These are phyloP conservation scores for Ilyonectria sp. DNA, from an alignment of 2,329 filamentous ascomycete genomes.

Conservation along the genomic window DNA sequence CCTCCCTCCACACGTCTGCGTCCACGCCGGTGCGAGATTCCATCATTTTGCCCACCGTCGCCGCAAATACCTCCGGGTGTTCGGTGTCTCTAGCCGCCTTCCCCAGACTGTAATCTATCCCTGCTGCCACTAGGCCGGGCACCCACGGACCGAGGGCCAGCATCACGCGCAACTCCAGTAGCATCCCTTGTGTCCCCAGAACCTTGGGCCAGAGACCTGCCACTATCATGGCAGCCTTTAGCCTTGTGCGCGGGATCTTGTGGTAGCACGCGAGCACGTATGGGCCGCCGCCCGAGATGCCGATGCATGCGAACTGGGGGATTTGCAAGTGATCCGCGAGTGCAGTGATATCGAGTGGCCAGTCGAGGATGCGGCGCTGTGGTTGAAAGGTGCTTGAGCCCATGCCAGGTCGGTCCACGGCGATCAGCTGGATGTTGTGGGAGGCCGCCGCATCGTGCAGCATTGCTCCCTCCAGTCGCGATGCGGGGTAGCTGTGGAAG, in stretches of 20 bases:
- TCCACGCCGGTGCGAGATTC: conserved; percentile 22
- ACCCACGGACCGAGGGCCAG: conserved; percentile 30
- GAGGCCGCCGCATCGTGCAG: conserved; percentile 33
- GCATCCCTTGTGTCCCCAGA: conserved; percentile 34
- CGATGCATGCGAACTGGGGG: conserved; percentile 46
- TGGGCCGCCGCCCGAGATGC: conserved; percentile 49
- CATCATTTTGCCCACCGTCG: conserved; percentile 12
- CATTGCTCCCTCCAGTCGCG: conserved; percentile 50
- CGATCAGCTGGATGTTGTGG: conserved; percentile 48
- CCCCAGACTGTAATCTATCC: conserved; percentile 24
- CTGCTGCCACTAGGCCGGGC: conserved; percentile 15
- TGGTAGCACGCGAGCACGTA: conserved; percentile 49
- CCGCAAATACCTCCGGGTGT: conserved; percentile 22
- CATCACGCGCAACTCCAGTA: conserved; percentile 27
- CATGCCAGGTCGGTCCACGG: conserved; percentile 55
- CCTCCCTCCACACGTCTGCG: conserved; percentile 17
- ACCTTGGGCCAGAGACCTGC: conserved; percentile 34
- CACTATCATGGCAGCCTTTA: conserved; percentile 28
- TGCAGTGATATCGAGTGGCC: conserved; percentile 45
- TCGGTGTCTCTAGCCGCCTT: conserved; percentile 26
- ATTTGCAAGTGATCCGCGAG: conserved; percentile 46
- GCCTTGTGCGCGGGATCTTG: conserved; percentile 24
- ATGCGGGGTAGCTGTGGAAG: conserved; percentile 56
- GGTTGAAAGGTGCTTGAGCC: conserved; percentile 53
- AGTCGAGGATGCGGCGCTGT: conserved; percentile 46